Base-by-base conservation (phyloP, 768 basidiomycete genomes). In the Tulasnella sp. region DNA sequence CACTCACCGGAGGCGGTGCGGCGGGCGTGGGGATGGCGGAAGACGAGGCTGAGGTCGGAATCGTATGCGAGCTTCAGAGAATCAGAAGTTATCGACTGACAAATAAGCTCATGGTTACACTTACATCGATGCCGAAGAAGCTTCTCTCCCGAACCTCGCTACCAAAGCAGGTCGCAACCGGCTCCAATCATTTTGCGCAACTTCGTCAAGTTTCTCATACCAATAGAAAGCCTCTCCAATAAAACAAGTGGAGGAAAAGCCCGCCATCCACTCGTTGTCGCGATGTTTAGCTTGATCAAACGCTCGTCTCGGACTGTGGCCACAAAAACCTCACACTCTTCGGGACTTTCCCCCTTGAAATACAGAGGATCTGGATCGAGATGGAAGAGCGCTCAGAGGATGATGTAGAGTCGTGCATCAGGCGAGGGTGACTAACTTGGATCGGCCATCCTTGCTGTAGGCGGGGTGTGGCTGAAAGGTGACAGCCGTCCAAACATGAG, bases 211-310 rank as follows among this genome's bases (percentile, higher is more conserved):
- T 11, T 29, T 29, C 6, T 74, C 73, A 32, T 40, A 74, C 73
- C 73, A 74, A 5, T 74, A 44, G n/a, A 74, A 51, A 39, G 73
- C 73, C 7, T 74, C 73, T 16, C 51, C 73, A 74, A 32, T 42
- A 20, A 74, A 32, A 32, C 32, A 74, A 26, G 37, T 42, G n/a
- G 42, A 74, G 7, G 44, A 44, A 11, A 46, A 48, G 29, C 35
- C 73, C 1, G 73, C 44, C 73, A 74, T 48, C 73, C 73, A 74
- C 16, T 46, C 44, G 44, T 46, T 46, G 29, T 74, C 73, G 5
- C 51, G 42, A 7, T 44, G 73, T n/a, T 51, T 44, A 4, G 44
- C 73, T 29, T 74, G 73, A 23, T 37, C 37, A 11, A 74, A 74
- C n/a, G 20, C 73, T 10, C 23, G 6, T 72, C 71, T 7, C 44